These are phyloP conservation scores for Aspergillus bertholletiae DNA, from an alignment of 495 filamentous ascomycete species.

Conservation along the genomic window DNA sequence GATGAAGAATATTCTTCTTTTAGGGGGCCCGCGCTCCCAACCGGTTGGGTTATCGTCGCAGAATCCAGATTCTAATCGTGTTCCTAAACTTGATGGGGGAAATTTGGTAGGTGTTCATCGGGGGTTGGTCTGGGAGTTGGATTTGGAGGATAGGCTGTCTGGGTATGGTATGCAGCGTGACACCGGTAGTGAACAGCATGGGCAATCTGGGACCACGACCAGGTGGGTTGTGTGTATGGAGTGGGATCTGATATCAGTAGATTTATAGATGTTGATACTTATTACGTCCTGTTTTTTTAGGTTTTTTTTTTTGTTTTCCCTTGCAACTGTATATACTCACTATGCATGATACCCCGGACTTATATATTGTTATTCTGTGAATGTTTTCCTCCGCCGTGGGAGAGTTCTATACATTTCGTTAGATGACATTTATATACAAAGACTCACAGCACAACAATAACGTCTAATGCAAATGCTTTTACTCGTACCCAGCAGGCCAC, in stretches of 20 bases:
- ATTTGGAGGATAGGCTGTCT: slow-evolving; percentile 8
- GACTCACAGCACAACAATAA: neutral
- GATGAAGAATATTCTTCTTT: slow-evolving; percentile 23
- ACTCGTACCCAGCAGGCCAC: neutral
- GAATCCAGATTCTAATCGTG: neutral
- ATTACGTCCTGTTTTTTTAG: neutral
- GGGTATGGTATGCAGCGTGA: neutral
- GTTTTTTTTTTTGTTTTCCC: no score
- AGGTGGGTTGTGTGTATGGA: slow-evolving; percentile 41
- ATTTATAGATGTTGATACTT: neutral
- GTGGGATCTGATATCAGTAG: slow-evolving; percentile 31
- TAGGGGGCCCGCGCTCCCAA: slow-evolving; percentile 27
- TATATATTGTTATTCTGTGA: neutral
- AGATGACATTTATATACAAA: neutral
- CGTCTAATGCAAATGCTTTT: slow-evolving; percentile 1
- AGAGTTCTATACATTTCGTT: neutral
- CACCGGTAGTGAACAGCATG: neutral
- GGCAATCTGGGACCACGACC: neutral
- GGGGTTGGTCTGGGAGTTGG: slow-evolving; percentile 36
- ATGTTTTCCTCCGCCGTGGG: neutral
- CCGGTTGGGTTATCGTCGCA: slow-evolving; percentile 1
- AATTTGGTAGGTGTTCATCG: slow-evolving; percentile 29
- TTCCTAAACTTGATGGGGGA: slow-evolving; percentile 14
- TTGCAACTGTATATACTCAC: neutral
- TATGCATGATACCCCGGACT: slow-evolving; percentile 11